Percentiles rank a stretch among this genome's conserved stretches.
phyloP scores from a whole-genome alignment of 306 rosid species.

The Vigna nakashimae region DNA sequence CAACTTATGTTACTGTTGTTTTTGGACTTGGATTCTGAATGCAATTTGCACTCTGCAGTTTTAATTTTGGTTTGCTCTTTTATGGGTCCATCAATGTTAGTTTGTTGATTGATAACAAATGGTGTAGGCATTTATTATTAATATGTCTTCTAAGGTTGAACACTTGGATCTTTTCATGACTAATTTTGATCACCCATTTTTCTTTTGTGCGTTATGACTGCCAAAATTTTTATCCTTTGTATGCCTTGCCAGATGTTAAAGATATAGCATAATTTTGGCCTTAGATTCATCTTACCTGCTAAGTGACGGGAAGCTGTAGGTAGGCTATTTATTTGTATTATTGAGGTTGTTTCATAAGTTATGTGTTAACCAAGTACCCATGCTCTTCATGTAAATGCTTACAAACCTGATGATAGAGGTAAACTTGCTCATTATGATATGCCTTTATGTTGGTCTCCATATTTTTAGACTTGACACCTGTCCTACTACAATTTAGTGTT shows the following conservation, averaged over 20 bases:
- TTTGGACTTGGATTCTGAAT: not conserved
- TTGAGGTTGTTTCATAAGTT: not conserved
- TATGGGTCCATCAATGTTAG: not conserved
- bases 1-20: not conserved
- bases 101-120: not conserved
- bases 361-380: slow-evolving; percentile 6
- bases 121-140: not conserved
- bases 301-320: not conserved
- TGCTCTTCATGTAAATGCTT: not conserved
- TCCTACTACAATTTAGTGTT: slow-evolving; percentile 16
- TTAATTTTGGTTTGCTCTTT: not conserved
- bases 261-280: slow-evolving; percentile 28
- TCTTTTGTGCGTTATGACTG: not conserved
- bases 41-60: not conserved
- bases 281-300: not conserved
- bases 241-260: not conserved
- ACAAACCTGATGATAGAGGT: not conserved
- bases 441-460: slow-evolving; percentile 5
- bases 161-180: not conserved
- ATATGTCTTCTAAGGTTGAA: slow-evolving; percentile 9
- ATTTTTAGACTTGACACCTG: not conserved
- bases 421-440: not conserved
- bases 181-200: not conserved
- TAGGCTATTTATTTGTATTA: not conserved
- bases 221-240: not conserved